Base-by-base conservation (phyloP, 2,329 filamentous ascomycete genomes). In the Hypomyces rosellus region DNA sequence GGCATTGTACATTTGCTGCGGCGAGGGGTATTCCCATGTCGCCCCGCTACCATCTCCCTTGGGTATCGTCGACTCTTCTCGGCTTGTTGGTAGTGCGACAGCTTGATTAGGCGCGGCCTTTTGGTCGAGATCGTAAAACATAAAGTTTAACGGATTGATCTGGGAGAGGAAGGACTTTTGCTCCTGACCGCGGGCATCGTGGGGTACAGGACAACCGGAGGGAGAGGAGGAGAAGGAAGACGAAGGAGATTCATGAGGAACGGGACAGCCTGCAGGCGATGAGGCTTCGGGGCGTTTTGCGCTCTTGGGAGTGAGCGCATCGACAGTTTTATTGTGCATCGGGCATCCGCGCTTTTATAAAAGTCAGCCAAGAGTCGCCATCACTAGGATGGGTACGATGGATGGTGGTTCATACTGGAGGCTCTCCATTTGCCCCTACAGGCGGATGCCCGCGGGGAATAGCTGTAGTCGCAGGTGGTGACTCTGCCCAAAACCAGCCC, bases 1-100 rank as follows among this genome's bases (percentile, higher is more conserved):
- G 7, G 93, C 93, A 64, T 99, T 97, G 77, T 97, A 99, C 93
- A 99, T 99, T 70, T 99, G 93, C 73, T 99, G 93, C 0, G 93
- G 92, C 0, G 90, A 96, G 0, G 93, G 93, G 65, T 99, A 99
- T 69, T 97, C 93, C 93, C 93, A 99, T 62, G 50, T 39, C 7
- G 88, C 95, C 43, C 84, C 81, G 47, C 84, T 78, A 44, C 82
- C 79, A 53, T 86, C 83, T 61, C 88, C 89, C 59, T 87, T 87
- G n/a, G 93, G 93, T 59, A 99, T 99, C 1, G 91, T 90, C 1
- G 89, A 95, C 30, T 80, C 73, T 68, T 96, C 90, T 59, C 93
- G 87, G 6, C 84, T 80, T 2, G 91, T 86, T 0, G 91, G 88
- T 1, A 99, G 81, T 20, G 77, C 74, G 22, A 87, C 70, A 4